Conservation (phyloP, 176 grass and related monocot genomes). For the Rhynchospora breviuscula region DNA sequence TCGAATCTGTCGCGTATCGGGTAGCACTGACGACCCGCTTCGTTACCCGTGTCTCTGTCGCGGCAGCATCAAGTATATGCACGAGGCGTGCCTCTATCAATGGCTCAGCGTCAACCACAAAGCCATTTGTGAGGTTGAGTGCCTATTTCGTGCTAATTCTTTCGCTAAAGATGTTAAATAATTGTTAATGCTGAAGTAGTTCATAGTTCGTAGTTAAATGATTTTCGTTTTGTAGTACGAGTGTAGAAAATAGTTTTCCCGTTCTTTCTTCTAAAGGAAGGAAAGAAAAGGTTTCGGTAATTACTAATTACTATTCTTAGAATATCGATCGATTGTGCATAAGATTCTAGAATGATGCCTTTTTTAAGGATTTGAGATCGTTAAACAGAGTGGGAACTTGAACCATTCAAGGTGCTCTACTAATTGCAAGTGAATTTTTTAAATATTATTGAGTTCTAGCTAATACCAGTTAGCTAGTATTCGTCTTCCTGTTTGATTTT, state of each 20-base stretch:
- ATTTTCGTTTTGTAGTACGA: no score
- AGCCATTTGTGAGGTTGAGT: conserved; percentile 28
- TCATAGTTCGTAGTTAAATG: no score
- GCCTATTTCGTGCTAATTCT: no score
- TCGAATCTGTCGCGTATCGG: conserved; percentile 36
- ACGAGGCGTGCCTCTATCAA: conserved; percentile 38
- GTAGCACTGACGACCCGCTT: conserved; percentile 16
- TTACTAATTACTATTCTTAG: no score
- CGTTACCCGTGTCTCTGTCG: conserved; percentile 34
- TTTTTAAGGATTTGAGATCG: not conserved
- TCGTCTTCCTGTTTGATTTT: not conserved
- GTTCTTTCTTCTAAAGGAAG: not conserved
- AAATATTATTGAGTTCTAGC: not conserved
- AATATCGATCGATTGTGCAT: no score
- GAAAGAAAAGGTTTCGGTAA: not conserved
- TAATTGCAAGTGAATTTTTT: not conserved
- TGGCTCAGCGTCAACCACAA: conserved; percentile 35
- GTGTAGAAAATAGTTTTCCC: no score
- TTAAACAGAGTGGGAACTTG: not conserved
- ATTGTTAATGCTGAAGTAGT: no score
- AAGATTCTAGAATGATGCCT: no score
- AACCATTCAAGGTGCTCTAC: not conserved
- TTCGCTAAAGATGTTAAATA: no score
- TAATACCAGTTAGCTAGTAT: not conserved
- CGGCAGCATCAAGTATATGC: conserved; percentile 38